These are phyloP conservation scores for Psophocarpus tetragonolobus DNA, from an alignment of 306 rosid genomes.

Conservation along the genomic window DNA sequence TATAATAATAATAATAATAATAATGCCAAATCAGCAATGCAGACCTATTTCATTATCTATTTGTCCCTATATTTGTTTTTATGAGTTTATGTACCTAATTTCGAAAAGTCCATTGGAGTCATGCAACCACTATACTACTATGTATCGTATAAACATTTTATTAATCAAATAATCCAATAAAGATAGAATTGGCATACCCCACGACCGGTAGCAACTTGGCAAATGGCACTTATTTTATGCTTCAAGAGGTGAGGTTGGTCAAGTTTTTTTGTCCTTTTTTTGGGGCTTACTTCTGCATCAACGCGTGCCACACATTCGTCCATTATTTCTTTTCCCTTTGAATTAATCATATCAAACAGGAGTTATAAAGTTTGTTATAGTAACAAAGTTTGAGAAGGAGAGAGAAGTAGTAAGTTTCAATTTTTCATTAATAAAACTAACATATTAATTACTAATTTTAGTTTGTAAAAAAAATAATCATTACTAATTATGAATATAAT, in stretches of 20 bases:
- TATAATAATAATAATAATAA: background rate
- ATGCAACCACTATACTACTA: background rate
- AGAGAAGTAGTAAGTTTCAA: no score
- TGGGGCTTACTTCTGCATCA: background rate
- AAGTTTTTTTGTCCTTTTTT: background rate
- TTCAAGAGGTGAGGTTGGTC: background rate
- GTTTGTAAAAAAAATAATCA: no score
- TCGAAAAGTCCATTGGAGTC: background rate
- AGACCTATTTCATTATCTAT: background rate
- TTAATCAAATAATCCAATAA: background rate
- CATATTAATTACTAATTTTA: no score
- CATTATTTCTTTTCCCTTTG: background rate
- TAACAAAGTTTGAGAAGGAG: no score
- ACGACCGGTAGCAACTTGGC: slow-evolving; percentile 15
- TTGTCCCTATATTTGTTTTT: no score
- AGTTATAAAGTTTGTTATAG: no score
- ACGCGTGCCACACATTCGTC: background rate
- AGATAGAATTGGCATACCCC: background rate
- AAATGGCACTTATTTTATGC: slow-evolving; percentile 5
- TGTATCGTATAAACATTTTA: background rate
- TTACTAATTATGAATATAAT: no score
- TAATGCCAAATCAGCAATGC: background rate
- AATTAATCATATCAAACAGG: no score
- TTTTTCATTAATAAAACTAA: no score
- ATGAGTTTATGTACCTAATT: background rate